A percentile compares a stretch with the other conserved stretches of the same genome.
phyloP scores from a whole-genome alignment of 192 early-diverging fungal genomes.

The Coemansia sp. region DNA sequence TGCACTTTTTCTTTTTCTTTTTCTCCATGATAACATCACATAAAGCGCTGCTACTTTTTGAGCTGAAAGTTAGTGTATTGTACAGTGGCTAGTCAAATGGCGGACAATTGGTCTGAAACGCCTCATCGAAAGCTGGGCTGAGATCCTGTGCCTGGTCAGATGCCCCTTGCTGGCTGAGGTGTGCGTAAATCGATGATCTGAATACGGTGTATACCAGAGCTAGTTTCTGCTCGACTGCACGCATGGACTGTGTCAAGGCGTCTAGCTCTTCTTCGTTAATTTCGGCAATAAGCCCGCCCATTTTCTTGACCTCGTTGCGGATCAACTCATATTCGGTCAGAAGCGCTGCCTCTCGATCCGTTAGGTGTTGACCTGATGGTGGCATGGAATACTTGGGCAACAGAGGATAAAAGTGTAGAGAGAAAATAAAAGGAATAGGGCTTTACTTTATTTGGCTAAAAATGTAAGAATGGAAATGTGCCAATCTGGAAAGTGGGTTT shows the following conservation, averaged over 20 bases:
- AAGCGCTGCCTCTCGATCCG: constrained; percentile 44
- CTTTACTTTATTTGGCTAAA: background rate
- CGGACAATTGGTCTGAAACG: constrained; percentile 53
- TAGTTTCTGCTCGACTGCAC: constrained; percentile 50
- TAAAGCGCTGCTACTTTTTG: background rate
- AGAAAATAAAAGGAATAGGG: background rate
- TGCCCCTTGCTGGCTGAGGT: constrained; percentile 45
- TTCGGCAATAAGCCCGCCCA: constrained; percentile 45
- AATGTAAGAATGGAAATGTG: background rate
- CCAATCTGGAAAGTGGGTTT: background rate
- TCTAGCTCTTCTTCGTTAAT: constrained; percentile 52
- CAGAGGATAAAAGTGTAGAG: background rate
- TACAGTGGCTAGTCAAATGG: constrained; percentile 37
- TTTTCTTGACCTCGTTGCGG: constrained; percentile 50
- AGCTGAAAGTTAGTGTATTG: background rate
- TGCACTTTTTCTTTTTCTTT: background rate
- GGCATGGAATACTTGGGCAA: constrained; percentile 7
- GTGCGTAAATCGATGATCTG: constrained; percentile 50
- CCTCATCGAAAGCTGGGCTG: constrained; percentile 31
- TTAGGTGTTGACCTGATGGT: constrained; percentile 40
- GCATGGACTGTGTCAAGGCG: constrained; percentile 50
- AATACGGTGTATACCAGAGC: constrained; percentile 53
- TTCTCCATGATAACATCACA: background rate
- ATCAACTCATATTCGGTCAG: constrained; percentile 53
- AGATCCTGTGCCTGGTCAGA: constrained; percentile 18